phyloP scores from a whole-genome alignment of 2,329 filamentous ascomycete species.

The Verticillium nonalfalfae region DNA sequence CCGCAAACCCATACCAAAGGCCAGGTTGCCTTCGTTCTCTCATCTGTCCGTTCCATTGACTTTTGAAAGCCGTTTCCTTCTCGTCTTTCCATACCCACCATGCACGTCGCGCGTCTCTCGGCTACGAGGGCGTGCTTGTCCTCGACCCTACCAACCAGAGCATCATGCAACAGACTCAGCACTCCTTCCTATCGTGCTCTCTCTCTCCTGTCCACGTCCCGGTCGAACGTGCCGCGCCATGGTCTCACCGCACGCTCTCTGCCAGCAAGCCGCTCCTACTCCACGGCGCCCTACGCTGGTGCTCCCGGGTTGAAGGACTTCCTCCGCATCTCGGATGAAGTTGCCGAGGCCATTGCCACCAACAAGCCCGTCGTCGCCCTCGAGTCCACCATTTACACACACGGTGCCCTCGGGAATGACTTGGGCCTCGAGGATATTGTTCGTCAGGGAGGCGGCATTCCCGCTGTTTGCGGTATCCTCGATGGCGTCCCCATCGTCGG shows the following conservation, averaged over 20 bases:
- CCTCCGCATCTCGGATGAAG: constrained; percentile 73
- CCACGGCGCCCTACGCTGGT: constrained; percentile 6
- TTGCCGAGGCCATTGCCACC: constrained; percentile 66
- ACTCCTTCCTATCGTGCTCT: background rate
- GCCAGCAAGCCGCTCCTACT: background rate
- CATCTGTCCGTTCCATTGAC: background rate
- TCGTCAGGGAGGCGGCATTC: constrained; percentile 72
- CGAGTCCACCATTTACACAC: constrained; percentile 95
- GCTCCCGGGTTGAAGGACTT: constrained; percentile 32
- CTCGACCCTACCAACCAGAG: background rate
- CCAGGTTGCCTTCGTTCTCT: no score
- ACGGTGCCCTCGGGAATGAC: constrained; percentile 73
- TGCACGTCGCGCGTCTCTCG: background rate
- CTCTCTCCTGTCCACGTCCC: background rate
- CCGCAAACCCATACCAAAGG: background rate
- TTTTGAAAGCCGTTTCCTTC: background rate
- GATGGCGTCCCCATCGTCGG: constrained; percentile 80
- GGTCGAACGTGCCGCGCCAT: background rate
- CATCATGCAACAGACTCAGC: background rate
- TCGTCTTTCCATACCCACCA: background rate
- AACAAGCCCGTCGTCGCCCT: constrained; percentile 83
- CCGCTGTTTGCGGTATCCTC: constrained; percentile 85
- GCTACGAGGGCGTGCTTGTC: background rate
- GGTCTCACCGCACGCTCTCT: background rate
- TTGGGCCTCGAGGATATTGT: constrained; percentile 74